Percentiles rank a stretch among this genome's conserved stretches.
Conservation (phyloP, 148 eudicot species). For the Chenopodium album region DNA sequence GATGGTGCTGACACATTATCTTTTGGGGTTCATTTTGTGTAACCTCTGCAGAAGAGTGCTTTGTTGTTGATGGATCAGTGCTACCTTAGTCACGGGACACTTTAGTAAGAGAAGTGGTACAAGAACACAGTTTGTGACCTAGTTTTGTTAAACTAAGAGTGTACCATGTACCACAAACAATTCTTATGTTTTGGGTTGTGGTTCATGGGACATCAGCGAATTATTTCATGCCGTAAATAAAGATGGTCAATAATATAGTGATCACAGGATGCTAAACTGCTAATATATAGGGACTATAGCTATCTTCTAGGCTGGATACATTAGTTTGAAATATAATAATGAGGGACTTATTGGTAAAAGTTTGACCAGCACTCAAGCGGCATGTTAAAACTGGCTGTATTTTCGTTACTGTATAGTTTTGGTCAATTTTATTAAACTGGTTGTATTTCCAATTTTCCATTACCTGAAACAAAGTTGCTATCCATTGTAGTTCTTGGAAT, state of each 20-base stretch:
- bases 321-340: background rate
- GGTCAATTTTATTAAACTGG: background rate
- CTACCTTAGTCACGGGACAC: no score
- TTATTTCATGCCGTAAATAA: background rate
- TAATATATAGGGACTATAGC: background rate
- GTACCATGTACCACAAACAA: no score
- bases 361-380: background rate
- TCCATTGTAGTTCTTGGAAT: slow-evolving; percentile 65
- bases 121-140: no score
- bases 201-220: no score
- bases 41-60: background rate
- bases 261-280: background rate
- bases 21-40: background rate
- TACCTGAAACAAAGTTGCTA: background rate
- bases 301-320: background rate
- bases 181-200: no score
- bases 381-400: background rate
- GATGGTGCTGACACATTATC: background rate
- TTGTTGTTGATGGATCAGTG: background rate
- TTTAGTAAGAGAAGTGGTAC: no score
- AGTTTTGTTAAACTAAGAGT: no score
- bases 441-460: background rate
- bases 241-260: background rate
- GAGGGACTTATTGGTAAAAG: background rate
- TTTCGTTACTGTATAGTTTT: background rate